Evolutionary conservation across 257 asterid genomes (phyloP).

Genomic region (Perilla frutescens): DNA sequence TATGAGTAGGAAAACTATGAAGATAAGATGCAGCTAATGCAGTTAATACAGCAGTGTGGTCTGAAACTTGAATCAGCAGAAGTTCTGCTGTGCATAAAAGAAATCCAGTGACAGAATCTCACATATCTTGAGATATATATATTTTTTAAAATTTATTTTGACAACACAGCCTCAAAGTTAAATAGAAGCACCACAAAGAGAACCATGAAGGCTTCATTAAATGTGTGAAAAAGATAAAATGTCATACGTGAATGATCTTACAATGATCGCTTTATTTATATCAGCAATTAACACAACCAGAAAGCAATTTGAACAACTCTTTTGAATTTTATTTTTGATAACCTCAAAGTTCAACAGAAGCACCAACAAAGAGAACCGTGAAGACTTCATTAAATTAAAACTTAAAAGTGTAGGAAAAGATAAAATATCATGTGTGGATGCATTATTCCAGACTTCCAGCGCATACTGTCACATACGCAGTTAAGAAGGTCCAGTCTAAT

Average conservation of each 20-base stretch:
- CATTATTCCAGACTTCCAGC: no score
- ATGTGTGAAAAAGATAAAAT: not conserved
- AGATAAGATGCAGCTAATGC: not conserved
- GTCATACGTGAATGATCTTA: not conserved
- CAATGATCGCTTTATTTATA: no score
- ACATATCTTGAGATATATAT: not conserved
- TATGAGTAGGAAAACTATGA: not conserved
- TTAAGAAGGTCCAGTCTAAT: not conserved
- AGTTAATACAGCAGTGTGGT: no score
- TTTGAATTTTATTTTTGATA: not conserved
- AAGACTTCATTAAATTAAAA: not conserved
- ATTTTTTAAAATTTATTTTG: no score
- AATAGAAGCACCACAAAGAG: not conserved
- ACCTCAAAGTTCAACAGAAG: not conserved
- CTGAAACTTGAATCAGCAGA: no score
- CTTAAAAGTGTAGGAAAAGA: not conserved
- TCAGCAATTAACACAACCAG: not conserved
- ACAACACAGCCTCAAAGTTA: no score
- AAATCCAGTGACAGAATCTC: no score
- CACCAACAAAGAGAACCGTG: not conserved
- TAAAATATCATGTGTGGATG: not conserved
- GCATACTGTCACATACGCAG: not conserved
- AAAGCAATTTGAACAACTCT: not conserved
- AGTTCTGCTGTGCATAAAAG: no score
- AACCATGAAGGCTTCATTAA: not conserved